A percentile compares a stretch with the other conserved stretches of the same genome.
These are phyloP conservation scores for Ogataea nitratoaversa DNA, from an alignment of 805 yeast genomes.

Conservation along the genomic window DNA sequence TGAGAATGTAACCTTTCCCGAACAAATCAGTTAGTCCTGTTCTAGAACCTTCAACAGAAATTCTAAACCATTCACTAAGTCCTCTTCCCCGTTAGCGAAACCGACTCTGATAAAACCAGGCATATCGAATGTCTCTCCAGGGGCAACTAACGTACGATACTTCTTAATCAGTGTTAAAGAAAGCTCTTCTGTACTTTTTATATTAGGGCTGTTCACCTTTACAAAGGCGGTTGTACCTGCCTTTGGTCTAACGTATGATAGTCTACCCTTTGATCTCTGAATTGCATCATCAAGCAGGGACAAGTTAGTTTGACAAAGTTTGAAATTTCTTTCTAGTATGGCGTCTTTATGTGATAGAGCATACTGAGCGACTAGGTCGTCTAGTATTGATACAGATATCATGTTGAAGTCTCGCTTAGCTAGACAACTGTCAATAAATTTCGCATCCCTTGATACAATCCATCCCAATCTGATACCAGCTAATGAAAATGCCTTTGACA, in stretches of 20 bases:
- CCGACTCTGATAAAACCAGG: constrained; percentile 46
- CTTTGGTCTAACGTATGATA: constrained; percentile 39
- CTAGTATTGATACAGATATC: constrained; percentile 44
- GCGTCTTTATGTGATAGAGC: constrained; percentile 34
- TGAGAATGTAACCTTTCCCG: too few species aligned
- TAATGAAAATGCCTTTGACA: constrained; percentile 50
- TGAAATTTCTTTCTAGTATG: constrained; percentile 37
- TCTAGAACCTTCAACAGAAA: not conserved
- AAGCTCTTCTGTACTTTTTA: constrained; percentile 29
- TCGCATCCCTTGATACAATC: constrained; percentile 37
- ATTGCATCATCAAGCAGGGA: constrained; percentile 33
- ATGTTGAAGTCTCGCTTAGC: constrained; percentile 47
- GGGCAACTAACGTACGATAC: constrained; percentile 37
- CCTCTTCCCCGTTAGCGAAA: constrained; percentile 38
- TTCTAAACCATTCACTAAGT: constrained; percentile 33
- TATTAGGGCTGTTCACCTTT: constrained; percentile 30
- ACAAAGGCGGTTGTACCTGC: constrained; percentile 48
- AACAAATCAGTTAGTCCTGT: not conserved
- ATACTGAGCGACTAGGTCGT: constrained; percentile 42
- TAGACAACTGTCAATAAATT: constrained; percentile 30
- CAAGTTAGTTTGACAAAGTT: constrained; percentile 37
- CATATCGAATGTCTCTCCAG: constrained; percentile 44
- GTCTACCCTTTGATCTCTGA: constrained; percentile 26
- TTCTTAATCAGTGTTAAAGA: constrained; percentile 34
- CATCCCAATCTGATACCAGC: constrained; percentile 55